Percentiles rank a stretch among this genome's conserved stretches.
Conservation (phyloP, 371 early-diverging fungal genomes). For the Mortierella polycephala region DNA sequence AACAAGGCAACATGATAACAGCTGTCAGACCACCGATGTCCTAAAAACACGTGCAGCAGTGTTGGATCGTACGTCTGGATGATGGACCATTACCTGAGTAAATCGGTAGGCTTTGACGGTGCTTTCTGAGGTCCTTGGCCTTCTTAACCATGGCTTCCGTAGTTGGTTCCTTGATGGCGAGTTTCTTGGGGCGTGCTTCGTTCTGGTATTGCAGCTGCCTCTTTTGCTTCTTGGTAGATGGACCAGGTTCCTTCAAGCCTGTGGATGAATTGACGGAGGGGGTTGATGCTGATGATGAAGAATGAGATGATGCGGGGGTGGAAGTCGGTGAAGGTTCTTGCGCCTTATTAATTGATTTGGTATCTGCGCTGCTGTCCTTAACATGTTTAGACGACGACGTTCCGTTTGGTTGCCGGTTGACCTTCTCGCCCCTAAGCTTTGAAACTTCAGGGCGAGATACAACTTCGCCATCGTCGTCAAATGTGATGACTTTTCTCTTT, state of each 20-base stretch:
- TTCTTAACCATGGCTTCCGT: conserved; percentile 30
- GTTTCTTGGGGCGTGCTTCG: conserved; percentile 24
- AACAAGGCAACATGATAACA: not conserved
- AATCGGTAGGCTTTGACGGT: conserved; percentile 59
- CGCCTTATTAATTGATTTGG: not conserved
- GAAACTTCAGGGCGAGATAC: conserved; percentile 11
- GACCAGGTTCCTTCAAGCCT: conserved; percentile 2
- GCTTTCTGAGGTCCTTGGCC: conserved; percentile 48
- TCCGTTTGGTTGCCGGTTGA: not conserved
- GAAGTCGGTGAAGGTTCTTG: not conserved
- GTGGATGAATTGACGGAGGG: not conserved
- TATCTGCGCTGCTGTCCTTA: not conserved
- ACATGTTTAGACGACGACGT: not conserved
- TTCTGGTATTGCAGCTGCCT: conserved; percentile 19
- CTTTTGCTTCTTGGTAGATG: conserved; percentile 31
- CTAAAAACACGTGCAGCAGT: no score
- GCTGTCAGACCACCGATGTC: no score
- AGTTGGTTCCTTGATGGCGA: conserved; percentile 27
- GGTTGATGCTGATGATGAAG: not conserved
- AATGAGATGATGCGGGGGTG: not conserved
- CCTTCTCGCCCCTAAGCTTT: not conserved
- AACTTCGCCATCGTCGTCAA: conserved; percentile 44
- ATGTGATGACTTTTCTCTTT: conserved; percentile 50
- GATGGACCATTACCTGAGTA: conserved; percentile 38
- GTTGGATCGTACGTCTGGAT: no score